Percentiles rank a stretch among this genome's conserved stretches.
These are phyloP conservation scores for Amylocarpus encephaloides DNA, from an alignment of 2,329 filamentous ascomycete genomes.

Conservation along the genomic window DNA sequence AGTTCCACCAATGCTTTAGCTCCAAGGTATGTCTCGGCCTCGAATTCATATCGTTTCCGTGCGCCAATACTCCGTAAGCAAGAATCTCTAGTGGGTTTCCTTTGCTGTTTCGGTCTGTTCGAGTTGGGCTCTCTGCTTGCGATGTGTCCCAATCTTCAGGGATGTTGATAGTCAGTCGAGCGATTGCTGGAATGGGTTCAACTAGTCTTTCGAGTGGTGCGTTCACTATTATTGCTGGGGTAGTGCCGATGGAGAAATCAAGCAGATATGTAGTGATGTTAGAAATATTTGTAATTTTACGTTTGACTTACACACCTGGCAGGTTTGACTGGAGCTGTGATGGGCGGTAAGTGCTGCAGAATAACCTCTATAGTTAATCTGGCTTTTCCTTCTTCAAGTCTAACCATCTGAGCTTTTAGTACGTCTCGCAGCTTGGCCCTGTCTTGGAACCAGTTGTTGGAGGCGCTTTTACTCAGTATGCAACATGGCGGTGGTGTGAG, in stretches of 20 bases:
- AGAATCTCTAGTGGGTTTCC: neutral
- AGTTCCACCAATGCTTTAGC: neutral
- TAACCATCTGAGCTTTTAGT: neutral
- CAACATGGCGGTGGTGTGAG: conserved; percentile 13
- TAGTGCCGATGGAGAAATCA: neutral
- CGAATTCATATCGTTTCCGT: neutral
- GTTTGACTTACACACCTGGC: neutral
- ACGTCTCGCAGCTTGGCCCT: conserved; percentile 6
- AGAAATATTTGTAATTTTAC: neutral
- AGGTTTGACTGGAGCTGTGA: neutral
- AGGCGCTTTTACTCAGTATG: conserved; percentile 11
- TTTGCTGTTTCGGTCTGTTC: conserved; percentile 39
- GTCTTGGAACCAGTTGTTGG: conserved; percentile 10
- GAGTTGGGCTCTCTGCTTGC: conserved; percentile 50
- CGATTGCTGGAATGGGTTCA: conserved; percentile 45
- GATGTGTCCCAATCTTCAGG: conserved; percentile 40
- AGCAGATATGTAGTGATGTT: neutral
- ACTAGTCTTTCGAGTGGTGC: conserved; percentile 44
- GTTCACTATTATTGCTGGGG: conserved; percentile 42
- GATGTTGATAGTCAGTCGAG: conserved; percentile 49
- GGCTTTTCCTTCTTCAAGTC: too few species aligned
- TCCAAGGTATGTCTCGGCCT: neutral
- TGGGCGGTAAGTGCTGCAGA: neutral
- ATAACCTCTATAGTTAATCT: too few species aligned
- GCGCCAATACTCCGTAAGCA: neutral